These are phyloP conservation scores for Paulownia fortunei DNA, from an alignment of 257 asterid genomes.

Conservation along the genomic window DNA sequence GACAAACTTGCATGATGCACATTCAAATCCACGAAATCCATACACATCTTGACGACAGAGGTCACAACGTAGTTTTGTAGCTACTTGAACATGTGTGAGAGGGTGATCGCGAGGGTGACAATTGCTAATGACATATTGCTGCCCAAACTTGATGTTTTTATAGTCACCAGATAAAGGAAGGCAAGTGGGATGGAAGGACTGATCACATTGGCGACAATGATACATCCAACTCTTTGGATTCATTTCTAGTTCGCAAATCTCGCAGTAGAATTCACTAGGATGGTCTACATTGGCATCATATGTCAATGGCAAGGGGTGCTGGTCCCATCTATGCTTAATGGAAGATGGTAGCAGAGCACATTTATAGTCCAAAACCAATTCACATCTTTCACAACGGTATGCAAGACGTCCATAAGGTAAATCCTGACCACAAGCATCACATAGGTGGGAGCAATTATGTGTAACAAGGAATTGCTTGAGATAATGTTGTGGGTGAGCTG, in stretches of 20 bases:
- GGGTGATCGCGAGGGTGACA: neutral
- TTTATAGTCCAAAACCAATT: neutral
- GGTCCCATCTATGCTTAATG: neutral
- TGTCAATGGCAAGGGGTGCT: neutral
- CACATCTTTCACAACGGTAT: neutral
- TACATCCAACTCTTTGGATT: conserved; percentile 12
- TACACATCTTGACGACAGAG: neutral
- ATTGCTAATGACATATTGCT: neutral
- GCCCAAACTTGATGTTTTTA: neutral
- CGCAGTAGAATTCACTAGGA: conserved; percentile 12
- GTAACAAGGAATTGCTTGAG: neutral
- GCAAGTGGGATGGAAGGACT: conserved; percentile 7
- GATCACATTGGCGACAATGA: conserved; percentile 5
- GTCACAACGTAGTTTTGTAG: neutral
- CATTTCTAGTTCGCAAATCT: neutral
- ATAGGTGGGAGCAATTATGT: neutral
- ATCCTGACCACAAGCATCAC: neutral
- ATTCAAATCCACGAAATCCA: neutral
- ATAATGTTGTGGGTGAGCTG: neutral
- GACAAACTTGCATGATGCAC: conserved; percentile 1
- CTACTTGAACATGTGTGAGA: neutral
- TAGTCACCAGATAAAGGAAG: neutral
- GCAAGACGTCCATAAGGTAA: too few species aligned
- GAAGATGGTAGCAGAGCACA: neutral
- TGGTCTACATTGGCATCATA: conserved; percentile 10